Percentiles rank a stretch among this genome's conserved stretches.
Evolutionary conservation across 2,329 filamentous ascomycete species (phyloP).

Genomic region (Eutypa lata): DNA sequence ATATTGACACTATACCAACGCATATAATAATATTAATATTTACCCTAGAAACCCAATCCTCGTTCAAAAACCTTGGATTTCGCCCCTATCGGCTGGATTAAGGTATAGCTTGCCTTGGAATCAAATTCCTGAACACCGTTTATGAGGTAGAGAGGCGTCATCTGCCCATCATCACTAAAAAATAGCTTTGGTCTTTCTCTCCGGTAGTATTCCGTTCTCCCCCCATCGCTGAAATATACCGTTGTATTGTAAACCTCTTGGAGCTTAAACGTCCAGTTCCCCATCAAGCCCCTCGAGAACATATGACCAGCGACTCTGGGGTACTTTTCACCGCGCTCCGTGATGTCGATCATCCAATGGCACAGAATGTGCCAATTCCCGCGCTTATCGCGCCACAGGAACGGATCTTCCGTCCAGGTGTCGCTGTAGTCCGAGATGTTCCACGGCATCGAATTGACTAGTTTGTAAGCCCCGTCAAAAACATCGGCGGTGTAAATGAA

Average conservation of each 20-base stretch:
- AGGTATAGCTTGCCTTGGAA: slow-evolving; percentile 32
- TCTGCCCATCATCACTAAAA: slow-evolving; percentile 42
- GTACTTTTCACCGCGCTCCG: slow-evolving; percentile 18
- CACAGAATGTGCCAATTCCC: slow-evolving; percentile 27
- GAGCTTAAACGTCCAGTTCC: slow-evolving; percentile 22
- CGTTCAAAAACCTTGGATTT: background rate
- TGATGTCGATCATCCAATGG: slow-evolving; percentile 25
- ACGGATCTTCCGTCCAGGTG: slow-evolving; percentile 25
- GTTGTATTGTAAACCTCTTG: slow-evolving; percentile 21
- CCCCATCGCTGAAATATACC: slow-evolving; percentile 38
- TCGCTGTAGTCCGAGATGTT: slow-evolving; percentile 23
- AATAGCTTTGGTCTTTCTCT: slow-evolving; percentile 47
- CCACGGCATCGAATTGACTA: slow-evolving; percentile 17
- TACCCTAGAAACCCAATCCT: background rate
- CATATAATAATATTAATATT: too few relatives aligned
- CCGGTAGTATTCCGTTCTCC: slow-evolving; percentile 35
- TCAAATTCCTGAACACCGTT: slow-evolving; percentile 44
- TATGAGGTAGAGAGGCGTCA: slow-evolving; percentile 43
- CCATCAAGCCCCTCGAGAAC: slow-evolving; percentile 16
- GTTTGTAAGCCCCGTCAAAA: slow-evolving; percentile 25
- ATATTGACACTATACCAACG: too few relatives aligned
- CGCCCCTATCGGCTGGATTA: slow-evolving; percentile 37
- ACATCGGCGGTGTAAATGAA: slow-evolving; percentile 29
- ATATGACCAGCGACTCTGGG: slow-evolving; percentile 22
- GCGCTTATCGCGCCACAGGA: slow-evolving; percentile 26